A percentile compares a stretch with the other conserved stretches of the same genome.
Evolutionary conservation across 2,329 filamentous ascomycete genomes (phyloP).

Genomic region (Hypoxylon sp.): DNA sequence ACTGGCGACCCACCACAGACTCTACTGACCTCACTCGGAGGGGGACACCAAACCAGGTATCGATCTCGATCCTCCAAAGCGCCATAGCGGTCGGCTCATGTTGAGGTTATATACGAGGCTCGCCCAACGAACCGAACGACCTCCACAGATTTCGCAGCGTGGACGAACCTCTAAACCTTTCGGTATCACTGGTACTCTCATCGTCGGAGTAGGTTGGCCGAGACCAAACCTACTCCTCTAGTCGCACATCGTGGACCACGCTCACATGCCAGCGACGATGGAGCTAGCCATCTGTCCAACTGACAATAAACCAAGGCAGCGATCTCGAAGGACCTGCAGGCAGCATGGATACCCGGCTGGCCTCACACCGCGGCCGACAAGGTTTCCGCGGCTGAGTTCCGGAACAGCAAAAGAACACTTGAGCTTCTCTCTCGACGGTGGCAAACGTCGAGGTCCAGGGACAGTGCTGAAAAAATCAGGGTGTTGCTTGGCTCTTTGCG

Average conservation of each 20-base stretch:
- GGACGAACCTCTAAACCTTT: neutral
- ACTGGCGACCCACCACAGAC: conserved; percentile 30
- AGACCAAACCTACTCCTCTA: neutral
- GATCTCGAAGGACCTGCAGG: neutral
- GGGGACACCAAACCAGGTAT: conserved; percentile 8
- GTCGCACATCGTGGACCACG: conserved; percentile 23
- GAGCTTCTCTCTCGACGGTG: conserved; percentile 23
- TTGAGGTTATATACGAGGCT: conserved; percentile 11
- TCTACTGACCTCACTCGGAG: conserved; percentile 24
- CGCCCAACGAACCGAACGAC: conserved; percentile 20
- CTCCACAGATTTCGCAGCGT: conserved; percentile 6
- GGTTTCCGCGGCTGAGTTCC: conserved; percentile 11
- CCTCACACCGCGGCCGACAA: conserved; percentile 15
- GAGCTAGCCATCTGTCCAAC: neutral
- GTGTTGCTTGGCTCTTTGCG: conserved; percentile 16
- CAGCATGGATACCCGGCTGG: conserved; percentile 12
- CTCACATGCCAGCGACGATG: neutral
- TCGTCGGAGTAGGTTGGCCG: neutral
- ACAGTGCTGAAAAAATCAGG: conserved; percentile 1
- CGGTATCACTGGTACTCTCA: neutral
- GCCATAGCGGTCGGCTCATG: neutral
- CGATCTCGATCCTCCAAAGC: conserved; percentile 3
- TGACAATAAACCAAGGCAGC: conserved; percentile 1
- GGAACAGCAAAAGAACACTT: conserved; percentile 34
- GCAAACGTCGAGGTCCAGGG: conserved; percentile 4